Evolutionary conservation across 2,329 filamentous ascomycete genomes (phyloP).

Genomic region (Xylaria sp.): DNA sequence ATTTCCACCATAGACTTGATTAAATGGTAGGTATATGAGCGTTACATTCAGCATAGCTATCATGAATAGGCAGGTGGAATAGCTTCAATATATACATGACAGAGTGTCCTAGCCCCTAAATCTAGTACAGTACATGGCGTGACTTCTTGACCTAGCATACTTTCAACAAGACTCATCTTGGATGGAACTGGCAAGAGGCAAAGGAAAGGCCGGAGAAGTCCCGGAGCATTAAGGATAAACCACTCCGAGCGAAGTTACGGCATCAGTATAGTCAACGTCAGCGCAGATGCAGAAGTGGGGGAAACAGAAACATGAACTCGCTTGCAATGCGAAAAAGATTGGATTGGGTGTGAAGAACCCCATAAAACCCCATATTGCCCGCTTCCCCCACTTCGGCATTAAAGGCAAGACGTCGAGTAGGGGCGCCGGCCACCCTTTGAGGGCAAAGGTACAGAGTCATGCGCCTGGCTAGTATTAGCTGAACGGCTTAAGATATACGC

Average conservation of each 20-base stretch:
- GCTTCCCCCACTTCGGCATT: background rate
- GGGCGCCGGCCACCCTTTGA: background rate
- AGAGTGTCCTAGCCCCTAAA: background rate
- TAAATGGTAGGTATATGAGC: background rate
- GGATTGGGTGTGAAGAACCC: background rate
- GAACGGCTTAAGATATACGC: no score
- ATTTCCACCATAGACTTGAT: no score
- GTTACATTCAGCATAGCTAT: background rate
- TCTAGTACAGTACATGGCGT: background rate
- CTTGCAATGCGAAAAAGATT: background rate
- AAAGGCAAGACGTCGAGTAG: no score
- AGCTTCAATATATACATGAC: conserved; percentile 12
- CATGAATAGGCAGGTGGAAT: background rate
- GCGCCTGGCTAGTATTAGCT: background rate
- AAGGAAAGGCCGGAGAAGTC: no score
- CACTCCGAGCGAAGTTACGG: no score
- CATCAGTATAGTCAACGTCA: no score
- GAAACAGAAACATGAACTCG: background rate
- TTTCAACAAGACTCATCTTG: no score
- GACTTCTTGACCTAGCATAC: background rate
- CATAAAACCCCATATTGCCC: background rate
- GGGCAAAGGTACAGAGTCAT: background rate
- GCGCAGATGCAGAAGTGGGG: no score
- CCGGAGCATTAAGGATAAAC: no score
- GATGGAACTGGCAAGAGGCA: no score